Conservation (phyloP, 352 stramenopile species). For the Pythium scleroteichum region DNA sequence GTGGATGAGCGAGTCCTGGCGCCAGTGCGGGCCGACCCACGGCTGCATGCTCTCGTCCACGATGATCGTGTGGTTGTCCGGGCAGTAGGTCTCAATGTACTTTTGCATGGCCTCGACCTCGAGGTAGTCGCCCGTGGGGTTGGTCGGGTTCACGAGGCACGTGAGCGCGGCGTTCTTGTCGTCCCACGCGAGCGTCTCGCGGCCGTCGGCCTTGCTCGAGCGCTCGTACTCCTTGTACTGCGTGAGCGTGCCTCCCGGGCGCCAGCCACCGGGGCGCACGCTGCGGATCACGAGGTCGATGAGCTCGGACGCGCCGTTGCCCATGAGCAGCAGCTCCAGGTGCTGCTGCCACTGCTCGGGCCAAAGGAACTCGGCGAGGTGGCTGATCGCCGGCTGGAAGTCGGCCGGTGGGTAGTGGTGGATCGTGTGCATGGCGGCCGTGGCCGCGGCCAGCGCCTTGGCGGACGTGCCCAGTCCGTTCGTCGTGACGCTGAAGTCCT, state of each 20-base stretch:
- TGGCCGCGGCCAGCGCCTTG: conserved; percentile 66
- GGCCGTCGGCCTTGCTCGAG: conserved; percentile 79
- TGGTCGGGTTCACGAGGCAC: conserved; percentile 90
- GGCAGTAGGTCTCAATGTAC: conserved; percentile 86
- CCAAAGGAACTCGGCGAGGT: conserved; percentile 89
- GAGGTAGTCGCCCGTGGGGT: conserved; percentile 90
- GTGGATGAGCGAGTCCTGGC: conserved; percentile 84
- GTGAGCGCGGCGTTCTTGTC: conserved; percentile 74
- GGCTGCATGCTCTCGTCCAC: conserved; percentile 93
- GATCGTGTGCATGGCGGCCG: conserved; percentile 73
- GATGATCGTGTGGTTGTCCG: conserved; percentile 89
- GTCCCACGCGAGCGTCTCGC: conserved; percentile 73
- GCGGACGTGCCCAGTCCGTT: conserved; percentile 84
- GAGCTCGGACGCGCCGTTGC: conserved; percentile 83
- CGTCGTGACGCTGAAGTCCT: conserved; percentile 91
- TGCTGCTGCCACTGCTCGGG: conserved; percentile 50
- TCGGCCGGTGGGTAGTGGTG: conserved; percentile 90
- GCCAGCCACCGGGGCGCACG: conserved; percentile 70
- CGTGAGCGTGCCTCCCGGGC: conserved; percentile 65
- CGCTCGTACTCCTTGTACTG: conserved; percentile 91
- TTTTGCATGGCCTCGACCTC: conserved; percentile 77
- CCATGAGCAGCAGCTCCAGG: conserved; percentile 74
- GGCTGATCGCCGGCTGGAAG: conserved; percentile 88
- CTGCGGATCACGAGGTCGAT: conserved; percentile 90
- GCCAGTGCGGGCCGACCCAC: conserved; percentile 85